Evolutionary conservation across 192 early-diverging fungal species (phyloP).

Genomic region (Coemansia erecta): DNA sequence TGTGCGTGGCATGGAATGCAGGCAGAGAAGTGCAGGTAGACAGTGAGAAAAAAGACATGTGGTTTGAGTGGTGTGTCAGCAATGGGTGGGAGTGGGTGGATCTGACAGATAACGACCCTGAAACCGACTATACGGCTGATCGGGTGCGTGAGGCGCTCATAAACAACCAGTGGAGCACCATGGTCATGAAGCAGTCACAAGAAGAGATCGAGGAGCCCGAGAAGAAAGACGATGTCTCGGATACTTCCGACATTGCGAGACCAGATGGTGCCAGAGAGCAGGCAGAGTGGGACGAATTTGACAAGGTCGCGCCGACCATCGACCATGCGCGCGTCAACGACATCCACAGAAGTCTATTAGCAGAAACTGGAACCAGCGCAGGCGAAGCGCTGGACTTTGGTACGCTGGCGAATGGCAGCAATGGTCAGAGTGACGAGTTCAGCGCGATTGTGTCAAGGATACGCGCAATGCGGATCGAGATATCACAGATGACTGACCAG

Average conservation of each 20-base stretch:
- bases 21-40: neutral
- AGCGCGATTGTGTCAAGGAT: neutral
- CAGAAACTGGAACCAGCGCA: neutral
- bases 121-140: slow-evolving; percentile 34
- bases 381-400: too few species aligned
- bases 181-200: slow-evolving; percentile 15
- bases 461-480: slow-evolving; percentile 9
- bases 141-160: slow-evolving; percentile 34
- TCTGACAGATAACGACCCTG: slow-evolving; percentile 39
- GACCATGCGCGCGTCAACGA: slow-evolving; percentile 18
- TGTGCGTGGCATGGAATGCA: slow-evolving; percentile 25
- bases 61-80: slow-evolving; percentile 37
- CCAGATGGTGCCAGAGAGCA: slow-evolving; percentile 7
- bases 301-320: slow-evolving; percentile 10
- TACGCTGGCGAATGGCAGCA: neutral
- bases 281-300: slow-evolving; percentile 43
- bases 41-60: slow-evolving; percentile 14
- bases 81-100: slow-evolving; percentile 53
- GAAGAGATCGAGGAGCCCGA: neutral
- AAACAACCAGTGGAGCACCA: slow-evolving; percentile 45
- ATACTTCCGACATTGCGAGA: neutral
- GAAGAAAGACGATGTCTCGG: neutral
- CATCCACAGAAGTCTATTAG: slow-evolving; percentile 20
- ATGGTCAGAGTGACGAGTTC: neutral
- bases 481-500: slow-evolving; percentile 24